Evolutionary conservation across 139 green algal species (phyloP), one percentile per base, ranked within the genome.

Genomic region (Deuterostichococcus epilithicus): DNA sequence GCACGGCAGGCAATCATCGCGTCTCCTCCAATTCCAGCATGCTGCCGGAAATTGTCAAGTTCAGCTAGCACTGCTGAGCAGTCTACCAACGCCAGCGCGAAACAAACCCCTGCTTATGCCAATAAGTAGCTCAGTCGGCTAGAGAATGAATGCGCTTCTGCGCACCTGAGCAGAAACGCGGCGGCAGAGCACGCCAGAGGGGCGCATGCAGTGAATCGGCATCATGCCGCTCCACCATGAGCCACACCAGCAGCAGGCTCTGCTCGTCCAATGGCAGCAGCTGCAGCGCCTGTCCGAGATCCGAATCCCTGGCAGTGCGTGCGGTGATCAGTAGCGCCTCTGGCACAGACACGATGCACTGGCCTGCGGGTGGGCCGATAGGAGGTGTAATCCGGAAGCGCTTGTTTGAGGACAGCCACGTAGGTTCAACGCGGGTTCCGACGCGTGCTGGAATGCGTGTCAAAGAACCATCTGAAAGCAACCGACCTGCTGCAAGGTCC

Each of bases 211-310:
- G 32, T 0, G 88, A 83, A 10, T 91, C 88, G 23, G 75, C 38
- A 34, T 91, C 85, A 37, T 69, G 72, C 0, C 85, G 79, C 38
- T 92, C 88, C 20, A 88, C 80, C 81, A 90, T 89, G 3, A 81
- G 90, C 81, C 81, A 91, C 1, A 91, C 34, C 59, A 90, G 68
- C 5, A 81, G 78, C 5, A 84, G 42, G 28, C 66, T 69, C 69
- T 91, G 52, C 52, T 63, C 52, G 18, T 63, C 52, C 5, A 63
- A 30, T 3, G 52, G 52, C 52, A 63, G 20, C 52, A 13, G 52
- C 52, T n/a, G 52, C 52, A 63, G 52, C 52, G 52, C 52, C 52
- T n/a, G 20, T 13, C 52, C 52, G 13, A 63, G 28, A 3, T 63
- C 52, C 3, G 52, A 63, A 3, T 20, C 5, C 20, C 28, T 25